phyloP scores from a whole-genome alignment of 352 stramenopile species.

The Phytophthora sp. region DNA sequence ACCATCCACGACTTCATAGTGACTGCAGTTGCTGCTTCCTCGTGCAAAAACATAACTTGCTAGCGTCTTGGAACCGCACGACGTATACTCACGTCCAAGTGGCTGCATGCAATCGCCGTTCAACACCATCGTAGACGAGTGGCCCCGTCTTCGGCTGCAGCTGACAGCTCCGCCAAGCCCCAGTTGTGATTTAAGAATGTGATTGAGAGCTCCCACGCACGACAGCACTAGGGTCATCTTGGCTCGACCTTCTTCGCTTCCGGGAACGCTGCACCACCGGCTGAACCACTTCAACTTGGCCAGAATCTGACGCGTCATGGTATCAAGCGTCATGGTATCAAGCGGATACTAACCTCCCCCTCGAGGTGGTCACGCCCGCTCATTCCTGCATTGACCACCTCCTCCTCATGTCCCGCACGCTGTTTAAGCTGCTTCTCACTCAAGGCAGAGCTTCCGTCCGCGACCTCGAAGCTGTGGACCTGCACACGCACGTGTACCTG shows the following conservation, averaged over 20 bases:
- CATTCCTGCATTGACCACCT: not conserved
- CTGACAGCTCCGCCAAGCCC: not conserved
- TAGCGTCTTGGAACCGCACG: too few relatives aligned
- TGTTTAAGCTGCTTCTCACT: conserved; percentile 33
- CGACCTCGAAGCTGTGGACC: conserved; percentile 50
- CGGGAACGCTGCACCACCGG: too few relatives aligned
- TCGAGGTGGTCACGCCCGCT: too few relatives aligned
- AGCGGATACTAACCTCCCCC: not conserved
- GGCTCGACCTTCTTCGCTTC: not conserved
- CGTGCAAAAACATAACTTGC: too few relatives aligned
- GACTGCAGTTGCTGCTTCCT: too few relatives aligned
- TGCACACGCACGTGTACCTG: conserved; percentile 75
- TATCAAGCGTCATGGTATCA: not conserved
- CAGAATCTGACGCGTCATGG: not conserved
- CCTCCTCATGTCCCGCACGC: conserved; percentile 22
- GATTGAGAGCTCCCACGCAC: conserved; percentile 2
- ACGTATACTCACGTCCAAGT: too few relatives aligned
- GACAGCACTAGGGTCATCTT: conserved; percentile 23
- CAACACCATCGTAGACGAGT: conserved; percentile 2
- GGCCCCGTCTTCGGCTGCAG: not conserved
- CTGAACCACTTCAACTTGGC: not conserved
- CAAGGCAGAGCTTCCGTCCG: conserved; percentile 45
- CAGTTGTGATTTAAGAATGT: conserved; percentile 14
- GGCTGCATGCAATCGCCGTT: too few relatives aligned
- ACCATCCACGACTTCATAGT: too few relatives aligned